phyloP scores from a whole-genome alignment of 2,329 filamentous ascomycete genomes.

The Claviceps africana region DNA sequence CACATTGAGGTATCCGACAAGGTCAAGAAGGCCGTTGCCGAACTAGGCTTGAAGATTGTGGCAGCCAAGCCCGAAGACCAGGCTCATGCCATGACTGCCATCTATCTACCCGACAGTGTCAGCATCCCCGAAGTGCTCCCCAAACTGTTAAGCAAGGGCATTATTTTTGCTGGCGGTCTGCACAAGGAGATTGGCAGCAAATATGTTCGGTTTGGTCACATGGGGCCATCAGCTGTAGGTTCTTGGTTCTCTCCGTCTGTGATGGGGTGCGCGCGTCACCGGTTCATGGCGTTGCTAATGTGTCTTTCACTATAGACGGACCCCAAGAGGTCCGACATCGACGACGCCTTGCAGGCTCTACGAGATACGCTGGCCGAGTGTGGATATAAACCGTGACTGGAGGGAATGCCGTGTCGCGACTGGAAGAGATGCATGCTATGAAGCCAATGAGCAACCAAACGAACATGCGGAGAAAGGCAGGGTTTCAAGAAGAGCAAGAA shows the following conservation, averaged over 20 bases:
- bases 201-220: conserved; percentile 94
- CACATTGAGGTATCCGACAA: conserved; percentile 70
- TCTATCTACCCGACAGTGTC: conserved; percentile 79
- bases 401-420: not conserved
- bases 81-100: conserved; percentile 94
- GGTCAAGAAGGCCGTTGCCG: conserved; percentile 70
- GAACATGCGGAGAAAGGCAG: not conserved
- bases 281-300: not conserved
- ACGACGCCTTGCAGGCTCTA: conserved; percentile 68
- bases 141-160: conserved; percentile 69
- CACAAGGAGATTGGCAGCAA: conserved; percentile 90
- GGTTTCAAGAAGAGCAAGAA: not conserved
- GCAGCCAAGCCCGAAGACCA: conserved; percentile 78
- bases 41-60: conserved; percentile 76
- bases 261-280: not conserved
- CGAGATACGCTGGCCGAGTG: conserved; percentile 61
- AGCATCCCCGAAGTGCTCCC: conserved; percentile 73
- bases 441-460: not conserved
- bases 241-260: not conserved
- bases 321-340: conserved; percentile 63
- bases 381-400: conserved; percentile 40
- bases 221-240: conserved; percentile 80
- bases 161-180: conserved; percentile 87
- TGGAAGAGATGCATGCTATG: not conserved
- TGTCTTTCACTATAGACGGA: conserved; percentile 40